Conservation (phyloP, 352 stramenopile species). For the Porosira glacialis region DNA sequence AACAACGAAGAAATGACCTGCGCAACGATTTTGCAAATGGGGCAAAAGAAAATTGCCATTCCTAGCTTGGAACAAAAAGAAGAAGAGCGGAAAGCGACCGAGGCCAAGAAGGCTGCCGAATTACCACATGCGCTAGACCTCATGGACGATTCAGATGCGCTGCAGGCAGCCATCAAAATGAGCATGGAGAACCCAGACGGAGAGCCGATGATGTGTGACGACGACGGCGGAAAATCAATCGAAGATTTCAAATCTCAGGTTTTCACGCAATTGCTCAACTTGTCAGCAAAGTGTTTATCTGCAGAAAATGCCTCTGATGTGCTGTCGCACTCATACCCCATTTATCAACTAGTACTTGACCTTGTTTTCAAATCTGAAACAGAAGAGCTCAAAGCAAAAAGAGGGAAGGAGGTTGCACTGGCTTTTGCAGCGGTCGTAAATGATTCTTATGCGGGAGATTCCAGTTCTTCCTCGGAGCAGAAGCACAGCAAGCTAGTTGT, state of each 20-base stretch:
- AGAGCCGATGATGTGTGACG: conserved; percentile 30
- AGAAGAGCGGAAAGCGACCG: conserved; percentile 35
- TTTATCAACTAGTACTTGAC: conserved; percentile 59
- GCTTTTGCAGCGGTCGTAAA: conserved; percentile 47
- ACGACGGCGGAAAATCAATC: no score
- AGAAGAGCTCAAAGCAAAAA: conserved; percentile 44
- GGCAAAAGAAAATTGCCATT: conserved; percentile 30
- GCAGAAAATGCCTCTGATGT: conserved; percentile 12
- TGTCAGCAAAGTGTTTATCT: conserved; percentile 28
- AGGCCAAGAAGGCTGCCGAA: conserved; percentile 18
- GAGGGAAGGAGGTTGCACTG: conserved; percentile 48
- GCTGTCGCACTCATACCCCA: conserved; percentile 26
- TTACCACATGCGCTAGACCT: conserved; percentile 8
- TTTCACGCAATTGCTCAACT: conserved; percentile 45
- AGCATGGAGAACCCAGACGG: conserved; percentile 24
- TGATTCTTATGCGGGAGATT: no score
- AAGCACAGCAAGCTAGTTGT: conserved; percentile 44
- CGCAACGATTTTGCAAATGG: conserved; percentile 60
- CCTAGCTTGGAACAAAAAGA: conserved; percentile 42
- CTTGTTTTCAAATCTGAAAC: conserved; percentile 48
- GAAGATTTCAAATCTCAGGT: conserved; percentile 44
- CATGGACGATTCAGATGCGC: conserved; percentile 4
- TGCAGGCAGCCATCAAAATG: not conserved
- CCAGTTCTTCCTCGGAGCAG: conserved; percentile 20
- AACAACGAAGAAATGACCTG: conserved; percentile 61